A percentile compares a stretch with the other conserved stretches of the same genome.
Evolutionary conservation across 345 rosid genomes (phyloP).

Genomic region (Syzygium oleosum): DNA sequence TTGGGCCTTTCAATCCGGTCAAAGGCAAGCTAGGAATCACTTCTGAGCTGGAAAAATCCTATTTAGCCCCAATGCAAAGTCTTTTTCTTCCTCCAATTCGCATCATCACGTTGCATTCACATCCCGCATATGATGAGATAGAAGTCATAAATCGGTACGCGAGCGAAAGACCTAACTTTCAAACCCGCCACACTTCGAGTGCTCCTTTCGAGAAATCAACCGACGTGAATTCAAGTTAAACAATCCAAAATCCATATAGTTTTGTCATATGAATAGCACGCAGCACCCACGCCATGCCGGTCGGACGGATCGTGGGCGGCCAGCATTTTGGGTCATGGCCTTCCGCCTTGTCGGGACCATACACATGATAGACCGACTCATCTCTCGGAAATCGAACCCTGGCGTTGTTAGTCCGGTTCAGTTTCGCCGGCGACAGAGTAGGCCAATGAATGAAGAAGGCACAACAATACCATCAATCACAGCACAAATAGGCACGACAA

Average conservation of each 20-base stretch:
- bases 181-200: background rate
- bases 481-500: no score
- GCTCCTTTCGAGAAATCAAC: background rate
- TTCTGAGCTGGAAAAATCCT: background rate
- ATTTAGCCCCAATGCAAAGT: background rate
- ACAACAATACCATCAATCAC: no score
- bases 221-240: background rate
- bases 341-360: background rate
- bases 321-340: background rate
- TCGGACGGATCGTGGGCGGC: background rate
- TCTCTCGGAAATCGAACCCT: background rate
- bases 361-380: background rate
- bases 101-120: background rate
- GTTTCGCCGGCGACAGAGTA: background rate
- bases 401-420: background rate
- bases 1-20: background rate
- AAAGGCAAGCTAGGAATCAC: no score
- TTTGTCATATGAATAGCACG: accelerated
- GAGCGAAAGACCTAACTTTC: background rate
- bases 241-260: background rate
- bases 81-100: background rate
- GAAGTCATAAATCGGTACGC: background rate
- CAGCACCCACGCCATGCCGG: background rate
- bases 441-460: background rate
- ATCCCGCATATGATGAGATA: background rate